Conservation (phyloP, 768 basidiomycete species). For the Candolleomyces aberdarensis region DNA sequence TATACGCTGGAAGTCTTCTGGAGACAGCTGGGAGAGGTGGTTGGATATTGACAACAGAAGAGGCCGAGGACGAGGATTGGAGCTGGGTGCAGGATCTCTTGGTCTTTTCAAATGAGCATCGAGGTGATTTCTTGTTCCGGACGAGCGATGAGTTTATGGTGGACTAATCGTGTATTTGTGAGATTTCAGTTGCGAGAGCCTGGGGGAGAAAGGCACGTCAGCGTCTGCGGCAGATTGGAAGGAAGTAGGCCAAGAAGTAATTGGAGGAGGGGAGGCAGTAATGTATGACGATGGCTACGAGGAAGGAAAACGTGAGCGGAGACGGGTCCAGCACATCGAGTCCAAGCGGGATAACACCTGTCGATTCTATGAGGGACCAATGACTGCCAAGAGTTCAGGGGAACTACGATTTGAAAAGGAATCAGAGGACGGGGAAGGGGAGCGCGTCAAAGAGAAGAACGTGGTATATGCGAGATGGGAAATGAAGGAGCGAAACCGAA, state of each 20-base stretch:
- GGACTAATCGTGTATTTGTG: slow-evolving; percentile 57
- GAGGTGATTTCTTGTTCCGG: slow-evolving; percentile 51
- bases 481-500: neutral
- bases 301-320: too few species aligned
- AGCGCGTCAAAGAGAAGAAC: too few species aligned
- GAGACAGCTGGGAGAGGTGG: neutral
- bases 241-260: too few species aligned
- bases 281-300: too few species aligned
- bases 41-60: neutral
- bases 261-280: too few species aligned
- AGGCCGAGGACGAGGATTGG: slow-evolving; percentile 14
- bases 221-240: too few species aligned
- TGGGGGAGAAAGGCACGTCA: slow-evolving; percentile 24
- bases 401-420: too few species aligned
- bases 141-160: slow-evolving; percentile 60
- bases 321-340: too few species aligned
- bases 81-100: slow-evolving; percentile 50
- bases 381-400: too few species aligned
- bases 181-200: slow-evolving; percentile 61
- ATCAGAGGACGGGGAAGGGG: neutral
- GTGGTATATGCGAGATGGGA: too few species aligned
- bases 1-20: slow-evolving; percentile 15
- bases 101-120: slow-evolving; percentile 54
- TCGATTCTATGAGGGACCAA: too few species aligned
- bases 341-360: too few species aligned